Base-by-base conservation (phyloP, 2,329 filamentous ascomycete species). In the Trichoderma afroharzianum region DNA sequence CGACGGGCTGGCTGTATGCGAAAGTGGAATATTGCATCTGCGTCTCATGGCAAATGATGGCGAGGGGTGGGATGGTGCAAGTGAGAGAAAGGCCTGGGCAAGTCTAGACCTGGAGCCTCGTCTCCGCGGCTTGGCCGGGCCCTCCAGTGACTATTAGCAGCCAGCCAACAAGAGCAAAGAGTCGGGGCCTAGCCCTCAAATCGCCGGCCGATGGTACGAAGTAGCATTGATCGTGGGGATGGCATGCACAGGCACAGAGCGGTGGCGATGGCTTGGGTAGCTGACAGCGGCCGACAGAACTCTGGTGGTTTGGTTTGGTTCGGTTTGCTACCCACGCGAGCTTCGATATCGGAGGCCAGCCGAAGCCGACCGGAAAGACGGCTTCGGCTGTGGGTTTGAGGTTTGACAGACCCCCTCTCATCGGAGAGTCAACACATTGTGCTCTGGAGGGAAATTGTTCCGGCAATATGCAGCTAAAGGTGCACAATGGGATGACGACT, bases 21-120 rank as follows among this genome's bases (percentile, higher is more conserved):
- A 62, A 69, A 53, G 55, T 53, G 43, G 50, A 32, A 68, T 43
- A 43, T 58, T 61, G 55, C 12, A 69, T 50, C 39, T 32, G 26
- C 18, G 24, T 33, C 21, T 58, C 30, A 61, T 59, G 53, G 53
- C 50, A 47, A 50, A 68, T 61, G 28, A 47, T 28, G 32, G 43
- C 64, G 28, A 68, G 47, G 47, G 53, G 63, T 50, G 53, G 47
- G n/a, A 55, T 55, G 64, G 30, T 24, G 36, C 24, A 53, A 62
- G 21, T 26, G 47, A 58, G 53, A 5, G 63, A 47, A 53, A 24
- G 58, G 67, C 36, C 57, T 62, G 67, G 67, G 24, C 67, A 59
- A 53, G 67, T 63, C 67, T 70, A 55, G 67, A 63, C 67, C 58
- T 30, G 63, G 43, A 15, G 43, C 62, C 62, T 58, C 57, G 64